phyloP scores from a whole-genome alignment of 768 basidiomycete species.

The Pleurotus platypus region DNA sequence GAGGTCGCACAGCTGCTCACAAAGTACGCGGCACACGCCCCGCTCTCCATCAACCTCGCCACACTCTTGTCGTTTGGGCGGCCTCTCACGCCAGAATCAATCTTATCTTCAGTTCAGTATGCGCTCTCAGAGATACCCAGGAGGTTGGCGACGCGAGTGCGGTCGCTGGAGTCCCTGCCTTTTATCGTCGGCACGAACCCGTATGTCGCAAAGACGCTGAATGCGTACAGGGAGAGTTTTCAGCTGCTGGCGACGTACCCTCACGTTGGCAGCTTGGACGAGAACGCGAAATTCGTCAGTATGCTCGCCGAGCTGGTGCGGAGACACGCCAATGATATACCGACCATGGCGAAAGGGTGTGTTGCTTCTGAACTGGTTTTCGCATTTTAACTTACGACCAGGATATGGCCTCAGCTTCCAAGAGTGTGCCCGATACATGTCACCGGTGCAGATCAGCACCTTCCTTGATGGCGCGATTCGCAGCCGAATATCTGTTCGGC shows the following conservation, averaged over 20 bases:
- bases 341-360: slow-evolving; percentile 86
- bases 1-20: slow-evolving; percentile 60
- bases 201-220: slow-evolving; percentile 69
- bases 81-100: slow-evolving; percentile 66
- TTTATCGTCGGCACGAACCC: slow-evolving; percentile 91
- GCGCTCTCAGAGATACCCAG: slow-evolving; percentile 75
- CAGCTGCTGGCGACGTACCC: slow-evolving; percentile 65
- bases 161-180: slow-evolving; percentile 70
- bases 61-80: slow-evolving; percentile 74
- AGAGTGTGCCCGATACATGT: slow-evolving; percentile 82
- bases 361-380: slow-evolving; percentile 9
- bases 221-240: slow-evolving; percentile 70
- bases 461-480: slow-evolving; percentile 85
- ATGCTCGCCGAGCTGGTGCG: slow-evolving; percentile 70
- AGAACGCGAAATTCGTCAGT: slow-evolving; percentile 67
- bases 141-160: slow-evolving; percentile 70
- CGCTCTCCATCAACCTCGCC: slow-evolving; percentile 68
- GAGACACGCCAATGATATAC: slow-evolving; percentile 83
- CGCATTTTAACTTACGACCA: slow-evolving; percentile 1
- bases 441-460: slow-evolving; percentile 69
- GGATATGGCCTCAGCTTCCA: slow-evolving; percentile 56
- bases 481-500: slow-evolving; percentile 81
- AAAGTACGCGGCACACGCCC: slow-evolving; percentile 58
- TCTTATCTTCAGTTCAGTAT: slow-evolving; percentile 72
- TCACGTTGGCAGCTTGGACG: slow-evolving; percentile 57